Evolutionary conservation across 2,329 filamentous ascomycete genomes (phyloP), one percentile per base, ranked within the genome.

Genomic region (Akanthomyces uredinophilus): DNA sequence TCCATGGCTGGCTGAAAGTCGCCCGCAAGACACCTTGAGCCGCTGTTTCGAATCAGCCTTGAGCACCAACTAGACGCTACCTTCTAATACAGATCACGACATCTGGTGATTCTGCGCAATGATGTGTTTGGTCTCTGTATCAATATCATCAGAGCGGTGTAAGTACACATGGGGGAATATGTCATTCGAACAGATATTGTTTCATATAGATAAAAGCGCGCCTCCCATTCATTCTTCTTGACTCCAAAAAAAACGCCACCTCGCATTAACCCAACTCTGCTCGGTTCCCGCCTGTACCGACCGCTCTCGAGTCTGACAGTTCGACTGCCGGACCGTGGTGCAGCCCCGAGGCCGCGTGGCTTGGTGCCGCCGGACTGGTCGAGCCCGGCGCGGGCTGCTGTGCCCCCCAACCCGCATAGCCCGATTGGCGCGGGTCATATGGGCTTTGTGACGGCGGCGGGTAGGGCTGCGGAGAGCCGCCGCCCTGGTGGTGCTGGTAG

Each of bases 181-280:
- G 20, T 16, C 20, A 29, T 18, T 14, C 18, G 29, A 27, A 18
- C n/a, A 2, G 14, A 37, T 57, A 20, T 27, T 27, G n/a, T 22
- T 37, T 32, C 41, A 46, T 46, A 39, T 8, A 46, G 18, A 46
- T 44, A 49, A 32, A 46, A 47, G 39, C 18, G 18, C 11, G 13
- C 54, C 4, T 20, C 6, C 13, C 32, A 3, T 37, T 5, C 32
- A 5, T 37, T 47, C 22, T 4, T 13, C n/a, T 11, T 44, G 1
- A 14, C 46, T 5, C 27, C 43, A 18, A 11, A 10, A 29, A 47
- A 37, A n/a, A 4, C 55, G 10, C 8, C 8, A 10, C 37, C 13
- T 35, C 18, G 5, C 3, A 27, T 54, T 22, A 62, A 29, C 35
- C 46, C 35, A 62, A 11, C 39, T 62, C 60, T n/a, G 60, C 60